Conservation (phyloP, 805 yeast species). For the Cyberlindnera japonica region DNA sequence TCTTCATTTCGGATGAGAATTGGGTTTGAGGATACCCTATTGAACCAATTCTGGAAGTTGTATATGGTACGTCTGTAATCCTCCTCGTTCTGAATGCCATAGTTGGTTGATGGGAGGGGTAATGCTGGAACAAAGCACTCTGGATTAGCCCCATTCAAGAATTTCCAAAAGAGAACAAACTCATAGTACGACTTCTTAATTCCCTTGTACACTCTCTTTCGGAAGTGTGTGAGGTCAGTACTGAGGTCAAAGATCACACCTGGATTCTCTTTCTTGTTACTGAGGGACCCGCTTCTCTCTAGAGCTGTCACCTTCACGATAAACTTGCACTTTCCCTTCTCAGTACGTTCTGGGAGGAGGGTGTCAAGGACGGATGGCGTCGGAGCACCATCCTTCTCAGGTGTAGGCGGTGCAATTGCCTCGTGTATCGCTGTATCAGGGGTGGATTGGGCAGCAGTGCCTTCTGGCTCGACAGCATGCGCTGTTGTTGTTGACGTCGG, state of each 20-base stretch:
- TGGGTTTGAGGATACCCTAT: constrained; percentile 68
- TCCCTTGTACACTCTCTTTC: constrained; percentile 66
- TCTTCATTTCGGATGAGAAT: constrained; percentile 86
- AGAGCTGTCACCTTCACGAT: constrained; percentile 58
- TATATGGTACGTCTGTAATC: constrained; percentile 54
- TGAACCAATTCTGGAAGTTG: constrained; percentile 83
- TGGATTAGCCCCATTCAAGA: constrained; percentile 73
- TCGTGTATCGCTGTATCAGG: no score
- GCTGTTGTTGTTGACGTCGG: constrained; percentile 3
- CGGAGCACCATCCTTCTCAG: constrained; percentile 6
- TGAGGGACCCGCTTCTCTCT: constrained; percentile 54
- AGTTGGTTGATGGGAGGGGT: constrained; percentile 71
- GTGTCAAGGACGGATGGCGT: neutral
- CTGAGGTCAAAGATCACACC: constrained; percentile 66
- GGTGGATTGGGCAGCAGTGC: no score
- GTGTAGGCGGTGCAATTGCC: constrained; percentile 1
- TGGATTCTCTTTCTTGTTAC: constrained; percentile 70
- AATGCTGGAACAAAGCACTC: constrained; percentile 92
- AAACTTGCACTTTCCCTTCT: constrained; percentile 38
- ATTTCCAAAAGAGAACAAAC: constrained; percentile 69
- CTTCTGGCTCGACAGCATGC: neutral
- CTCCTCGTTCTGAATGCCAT: constrained; percentile 82
- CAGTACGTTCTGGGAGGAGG: constrained; percentile 26
- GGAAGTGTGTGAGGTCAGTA: constrained; percentile 70
- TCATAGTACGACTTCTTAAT: constrained; percentile 81